Evolutionary conservation across 805 yeast genomes (phyloP).

Genomic region (Candida coquimbonensis): DNA sequence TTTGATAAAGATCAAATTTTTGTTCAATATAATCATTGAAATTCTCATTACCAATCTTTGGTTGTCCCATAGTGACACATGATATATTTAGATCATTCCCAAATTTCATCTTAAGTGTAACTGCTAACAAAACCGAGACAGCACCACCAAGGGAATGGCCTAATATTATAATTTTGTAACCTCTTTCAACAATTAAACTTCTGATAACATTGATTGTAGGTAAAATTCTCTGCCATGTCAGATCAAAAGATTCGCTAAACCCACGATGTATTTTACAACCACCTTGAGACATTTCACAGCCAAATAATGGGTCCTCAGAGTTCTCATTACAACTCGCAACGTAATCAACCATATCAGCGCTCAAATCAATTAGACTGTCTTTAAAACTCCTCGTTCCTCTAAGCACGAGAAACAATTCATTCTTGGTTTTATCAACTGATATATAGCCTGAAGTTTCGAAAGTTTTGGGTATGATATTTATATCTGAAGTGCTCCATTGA

Average conservation of each 20-base stretch:
- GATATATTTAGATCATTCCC: background rate
- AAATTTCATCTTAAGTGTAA: conserved; percentile 2
- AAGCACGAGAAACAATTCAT: conserved; percentile 10
- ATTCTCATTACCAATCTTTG: conserved; percentile 19
- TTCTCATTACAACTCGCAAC: background rate
- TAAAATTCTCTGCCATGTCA: conserved; percentile 4
- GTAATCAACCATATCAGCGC: conserved; percentile 19
- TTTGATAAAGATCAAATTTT: conserved; percentile 2
- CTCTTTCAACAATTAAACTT: background rate
- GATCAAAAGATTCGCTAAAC: conserved; percentile 8
- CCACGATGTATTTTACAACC: conserved; percentile 21
- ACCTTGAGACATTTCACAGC: background rate
- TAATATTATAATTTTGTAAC: conserved; percentile 13
- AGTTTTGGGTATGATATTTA: conserved; percentile 4
- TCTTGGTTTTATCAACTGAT: conserved; percentile 12
- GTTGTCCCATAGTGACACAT: conserved; percentile 23
- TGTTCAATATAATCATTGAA: conserved; percentile 13
- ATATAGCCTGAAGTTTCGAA: conserved; percentile 22
- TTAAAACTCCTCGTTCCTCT: conserved; percentile 24
- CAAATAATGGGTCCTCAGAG: background rate
- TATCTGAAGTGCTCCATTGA: conserved; percentile 21
- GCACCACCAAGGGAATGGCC: conserved; percentile 27
- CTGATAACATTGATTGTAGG: conserved; percentile 1
- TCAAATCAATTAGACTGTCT: conserved; percentile 20
- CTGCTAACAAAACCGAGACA: conserved; percentile 13